Evolutionary conservation across 495 filamentous ascomycete genomes (phyloP).

Genomic region (Hypoxylon rickii): DNA sequence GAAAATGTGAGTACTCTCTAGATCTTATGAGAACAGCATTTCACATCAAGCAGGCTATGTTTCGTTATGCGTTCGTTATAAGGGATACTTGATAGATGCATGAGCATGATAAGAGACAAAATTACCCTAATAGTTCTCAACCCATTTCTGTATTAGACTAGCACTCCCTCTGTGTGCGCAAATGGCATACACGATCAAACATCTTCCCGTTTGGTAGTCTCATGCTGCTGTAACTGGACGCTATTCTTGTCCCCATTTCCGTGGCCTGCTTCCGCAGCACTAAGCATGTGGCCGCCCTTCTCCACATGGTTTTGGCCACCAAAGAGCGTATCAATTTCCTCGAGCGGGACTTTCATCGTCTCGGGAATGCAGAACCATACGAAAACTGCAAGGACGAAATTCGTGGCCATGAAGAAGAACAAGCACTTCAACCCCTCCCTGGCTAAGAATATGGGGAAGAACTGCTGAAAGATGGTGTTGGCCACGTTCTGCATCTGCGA

Average conservation of each 20-base stretch:
- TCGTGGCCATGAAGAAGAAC: constrained; percentile 50
- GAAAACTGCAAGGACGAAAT: constrained; percentile 62
- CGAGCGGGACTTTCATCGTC: constrained; percentile 66
- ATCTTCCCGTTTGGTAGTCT: constrained; percentile 1
- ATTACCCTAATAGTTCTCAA: too few relatives aligned
- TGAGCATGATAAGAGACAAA: too few relatives aligned
- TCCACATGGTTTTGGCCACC: constrained; percentile 62
- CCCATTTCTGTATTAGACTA: too few relatives aligned
- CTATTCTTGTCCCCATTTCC: constrained; percentile 7
- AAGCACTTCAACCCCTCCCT: constrained; percentile 58
- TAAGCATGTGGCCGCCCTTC: constrained; percentile 49
- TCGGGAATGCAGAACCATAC: constrained; percentile 68
- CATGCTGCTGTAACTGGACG: constrained; percentile 3
- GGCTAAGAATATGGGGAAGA: constrained; percentile 67
- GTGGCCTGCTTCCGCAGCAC: constrained; percentile 10
- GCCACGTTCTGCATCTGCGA: constrained; percentile 70
- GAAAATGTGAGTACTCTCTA: constrained; percentile 28
- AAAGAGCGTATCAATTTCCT: constrained; percentile 67
- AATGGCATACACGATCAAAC: too few relatives aligned
- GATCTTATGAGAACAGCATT: not conserved
- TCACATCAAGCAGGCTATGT: constrained; percentile 22
- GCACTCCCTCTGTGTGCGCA: too few relatives aligned
- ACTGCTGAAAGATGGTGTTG: constrained; percentile 66
- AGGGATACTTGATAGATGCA: too few relatives aligned
- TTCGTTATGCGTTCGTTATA: constrained; percentile 27